Conservation (phyloP, 495 filamentous ascomycete species). For the Lophium mytilinum region DNA sequence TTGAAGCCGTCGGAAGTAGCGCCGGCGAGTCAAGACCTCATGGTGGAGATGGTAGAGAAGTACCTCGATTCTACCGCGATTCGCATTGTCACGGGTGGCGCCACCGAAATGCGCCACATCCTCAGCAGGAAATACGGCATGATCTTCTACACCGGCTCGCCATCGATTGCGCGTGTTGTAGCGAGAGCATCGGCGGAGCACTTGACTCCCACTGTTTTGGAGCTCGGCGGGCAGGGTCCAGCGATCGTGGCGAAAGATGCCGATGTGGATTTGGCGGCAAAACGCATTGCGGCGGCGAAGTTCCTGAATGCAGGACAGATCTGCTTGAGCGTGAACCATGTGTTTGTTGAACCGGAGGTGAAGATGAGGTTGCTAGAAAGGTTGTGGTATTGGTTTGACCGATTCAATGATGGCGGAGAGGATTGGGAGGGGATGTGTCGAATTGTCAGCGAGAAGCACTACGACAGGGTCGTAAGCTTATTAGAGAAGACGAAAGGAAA, state of each 20-base stretch:
- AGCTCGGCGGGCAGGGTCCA: constrained; percentile 23
- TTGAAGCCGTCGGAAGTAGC: constrained; percentile 15
- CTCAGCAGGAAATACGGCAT: constrained; percentile 12
- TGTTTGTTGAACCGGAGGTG: constrained; percentile 6
- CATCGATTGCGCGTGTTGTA: constrained; percentile 5
- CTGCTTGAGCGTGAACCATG: constrained; percentile 17
- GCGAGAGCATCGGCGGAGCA: constrained; percentile 19
- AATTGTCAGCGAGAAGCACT: constrained; percentile 9
- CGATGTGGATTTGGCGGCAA: constrained; percentile 17
- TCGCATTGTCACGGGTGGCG: constrained; percentile 10
- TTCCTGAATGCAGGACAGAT: constrained; percentile 18
- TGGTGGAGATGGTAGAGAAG: constrained; percentile 10
- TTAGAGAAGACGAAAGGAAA: neutral
- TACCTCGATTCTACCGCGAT: constrained; percentile 16
- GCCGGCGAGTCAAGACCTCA: constrained; percentile 3
- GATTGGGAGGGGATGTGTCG: neutral
- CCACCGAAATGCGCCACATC: constrained; percentile 5
- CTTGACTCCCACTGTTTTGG: constrained; percentile 19
- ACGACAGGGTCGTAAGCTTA: constrained; percentile 1
- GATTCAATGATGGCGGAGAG: neutral
- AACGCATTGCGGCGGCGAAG: constrained; percentile 14
- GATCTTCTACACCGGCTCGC: constrained; percentile 19
- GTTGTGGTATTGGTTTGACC: constrained; percentile 2
- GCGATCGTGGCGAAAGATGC: constrained; percentile 18
- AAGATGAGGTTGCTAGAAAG: constrained; percentile 4